These are phyloP conservation scores for Botrytis porri DNA, from an alignment of 2,329 filamentous ascomycete species.

Conservation along the genomic window DNA sequence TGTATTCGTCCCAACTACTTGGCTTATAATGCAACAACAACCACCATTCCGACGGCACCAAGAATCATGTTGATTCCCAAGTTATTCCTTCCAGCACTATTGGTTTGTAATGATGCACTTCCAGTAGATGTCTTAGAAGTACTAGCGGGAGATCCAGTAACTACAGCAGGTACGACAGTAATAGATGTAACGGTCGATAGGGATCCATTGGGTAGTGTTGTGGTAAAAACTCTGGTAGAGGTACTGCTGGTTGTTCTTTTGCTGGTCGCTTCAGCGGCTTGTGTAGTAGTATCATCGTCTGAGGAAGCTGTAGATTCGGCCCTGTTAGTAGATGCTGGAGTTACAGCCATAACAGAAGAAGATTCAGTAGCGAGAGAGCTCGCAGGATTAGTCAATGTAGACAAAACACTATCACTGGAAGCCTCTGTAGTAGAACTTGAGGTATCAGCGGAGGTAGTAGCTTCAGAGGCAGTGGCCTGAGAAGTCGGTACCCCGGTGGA, in stretches of 20 bases:
- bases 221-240: conserved; percentile 30
- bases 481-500: conserved; percentile 12
- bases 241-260: conserved; percentile 18
- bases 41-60: conserved; percentile 28
- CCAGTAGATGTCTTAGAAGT: conserved; percentile 21
- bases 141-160: conserved; percentile 22
- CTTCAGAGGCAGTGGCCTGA: conserved; percentile 23
- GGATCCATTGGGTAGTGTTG: conserved; percentile 31
- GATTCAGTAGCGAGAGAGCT: conserved; percentile 21
- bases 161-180: conserved; percentile 32
- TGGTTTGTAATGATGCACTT: conserved; percentile 32
- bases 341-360: conserved; percentile 14
- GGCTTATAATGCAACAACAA: conserved; percentile 27
- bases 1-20: conserved; percentile 5
- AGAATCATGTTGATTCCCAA: conserved; percentile 28
- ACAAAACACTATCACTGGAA: conserved; percentile 24
- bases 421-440: conserved; percentile 26
- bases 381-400: conserved; percentile 20
- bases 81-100: conserved; percentile 23
- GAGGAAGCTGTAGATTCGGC: conserved; percentile 21
- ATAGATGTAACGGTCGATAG: conserved; percentile 30
- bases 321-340: conserved; percentile 23
- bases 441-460: conserved; percentile 17
- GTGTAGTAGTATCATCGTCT: conserved; percentile 19
- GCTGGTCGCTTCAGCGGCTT: conserved; percentile 20